Base-by-base conservation (phyloP, 805 yeast species). In the Jamesozyma jinghongensis region DNA sequence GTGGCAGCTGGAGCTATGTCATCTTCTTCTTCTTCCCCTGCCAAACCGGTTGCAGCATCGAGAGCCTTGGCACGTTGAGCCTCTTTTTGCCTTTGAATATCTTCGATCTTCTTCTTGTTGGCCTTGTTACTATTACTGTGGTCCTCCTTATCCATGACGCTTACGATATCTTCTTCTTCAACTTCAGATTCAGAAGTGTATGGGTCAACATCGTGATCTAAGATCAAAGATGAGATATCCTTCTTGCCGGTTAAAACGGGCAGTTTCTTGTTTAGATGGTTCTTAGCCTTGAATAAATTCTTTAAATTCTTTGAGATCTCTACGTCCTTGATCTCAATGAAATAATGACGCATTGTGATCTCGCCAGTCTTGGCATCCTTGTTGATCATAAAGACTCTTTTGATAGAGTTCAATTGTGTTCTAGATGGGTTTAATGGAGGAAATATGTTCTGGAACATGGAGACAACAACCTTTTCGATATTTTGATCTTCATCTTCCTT, bases 401-500 rank as follows among this genome's bases (percentile, higher is more conserved):
- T 81, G 40, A 92, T 87, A 1, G 82, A 68, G 35, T 69, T 67
- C 27, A 92, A 80, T 49, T 79, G 79, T 16, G 94, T 83, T 42
- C 69, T 65, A 49, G 85, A 85, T 3, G 96, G 97, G 44, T 86
- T 81, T 49, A 92, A 81, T 17, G 98, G 85, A 5, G 98, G 99
- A 62, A 90, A 85, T 77, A 92, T 78, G 65, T 86, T 87, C 65
- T 92, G 98, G 66, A 92, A 85, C 68, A 87, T 79, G 3, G 97
- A 85, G 25, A 94, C 77, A 42, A 87, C 61, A 46, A 90, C 70
- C 53, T 86, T 85, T 60, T 90, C 97, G 32, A 85, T 81, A 41
- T 81, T 79, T 31, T 47, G 18, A 44, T 46, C 20, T 47, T 38
- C 45, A 14, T 32, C 39, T 3, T 37, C 33, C 26, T 50, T 53